These are phyloP conservation scores for Ceratocystis papillata DNA, from an alignment of 2,329 filamentous ascomycete genomes.

Conservation along the genomic window DNA sequence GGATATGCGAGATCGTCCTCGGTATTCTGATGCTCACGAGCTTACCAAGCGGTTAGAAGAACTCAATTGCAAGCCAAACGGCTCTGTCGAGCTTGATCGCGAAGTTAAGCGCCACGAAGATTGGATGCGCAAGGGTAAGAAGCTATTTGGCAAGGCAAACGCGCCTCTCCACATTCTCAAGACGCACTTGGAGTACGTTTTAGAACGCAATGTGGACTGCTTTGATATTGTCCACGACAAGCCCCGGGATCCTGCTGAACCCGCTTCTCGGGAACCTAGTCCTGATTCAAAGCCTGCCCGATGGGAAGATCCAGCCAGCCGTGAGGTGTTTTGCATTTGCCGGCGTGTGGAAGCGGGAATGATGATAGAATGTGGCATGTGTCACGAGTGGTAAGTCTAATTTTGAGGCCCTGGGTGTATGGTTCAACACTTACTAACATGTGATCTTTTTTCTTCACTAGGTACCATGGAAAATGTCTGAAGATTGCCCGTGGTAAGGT, in stretches of 20 bases:
- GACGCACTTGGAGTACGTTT: slow-evolving; percentile 85
- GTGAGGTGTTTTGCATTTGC: slow-evolving; percentile 95
- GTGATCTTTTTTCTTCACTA: slow-evolving; percentile 30
- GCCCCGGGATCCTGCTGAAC: slow-evolving; percentile 81
- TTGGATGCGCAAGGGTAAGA: slow-evolving; percentile 98
- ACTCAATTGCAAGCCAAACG: slow-evolving; percentile 82
- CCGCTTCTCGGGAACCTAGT: slow-evolving; percentile 70
- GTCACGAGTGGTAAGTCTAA: slow-evolving; percentile 77
- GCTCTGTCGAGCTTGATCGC: slow-evolving; percentile 84
- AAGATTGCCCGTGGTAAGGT: slow-evolving; percentile 97
- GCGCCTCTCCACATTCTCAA: slow-evolving; percentile 92
- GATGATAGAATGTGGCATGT: slow-evolving; percentile 99
- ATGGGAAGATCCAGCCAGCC: slow-evolving; percentile 51
- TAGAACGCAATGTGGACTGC: slow-evolving; percentile 79
- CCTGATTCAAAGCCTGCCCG: slow-evolving; percentile 43
- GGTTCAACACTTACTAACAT: background rate
- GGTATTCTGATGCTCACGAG: slow-evolving; percentile 80
- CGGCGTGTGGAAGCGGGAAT: slow-evolving; percentile 86
- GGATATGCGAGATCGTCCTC: slow-evolving; percentile 69
- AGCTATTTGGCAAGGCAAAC: slow-evolving; percentile 95
- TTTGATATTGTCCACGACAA: slow-evolving; percentile 80
- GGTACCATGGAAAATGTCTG: slow-evolving; percentile 95
- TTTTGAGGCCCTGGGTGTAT: background rate
- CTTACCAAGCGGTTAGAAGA: slow-evolving; percentile 79
- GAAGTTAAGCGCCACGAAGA: slow-evolving; percentile 93